Conservation (phyloP, 2,329 filamentous ascomycete species). For the Aspergillus calidoustus region DNA sequence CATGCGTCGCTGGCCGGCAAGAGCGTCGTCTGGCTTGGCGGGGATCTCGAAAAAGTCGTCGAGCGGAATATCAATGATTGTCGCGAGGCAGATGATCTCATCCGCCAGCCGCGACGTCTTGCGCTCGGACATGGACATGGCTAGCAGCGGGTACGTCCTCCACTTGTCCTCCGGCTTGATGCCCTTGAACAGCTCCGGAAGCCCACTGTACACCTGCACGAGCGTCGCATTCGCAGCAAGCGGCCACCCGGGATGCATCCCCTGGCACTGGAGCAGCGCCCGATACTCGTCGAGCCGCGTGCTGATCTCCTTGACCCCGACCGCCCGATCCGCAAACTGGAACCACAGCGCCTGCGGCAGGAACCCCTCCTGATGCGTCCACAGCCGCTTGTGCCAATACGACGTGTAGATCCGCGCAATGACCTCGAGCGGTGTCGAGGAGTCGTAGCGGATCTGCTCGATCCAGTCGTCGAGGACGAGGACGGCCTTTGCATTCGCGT, state of each 20-base stretch:
- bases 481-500: slow-evolving; percentile 18
- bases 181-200: not conserved
- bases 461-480: slow-evolving; percentile 27
- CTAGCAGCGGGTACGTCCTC: slow-evolving; percentile 13
- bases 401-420: slow-evolving; percentile 20
- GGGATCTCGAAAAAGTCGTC: not conserved
- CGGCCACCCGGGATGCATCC: slow-evolving; percentile 2
- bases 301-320: not conserved
- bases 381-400: slow-evolving; percentile 22
- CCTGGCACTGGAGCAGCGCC: not conserved
- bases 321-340: slow-evolving; percentile 18
- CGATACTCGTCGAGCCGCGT: not conserved
- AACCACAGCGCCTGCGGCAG: slow-evolving; percentile 15
- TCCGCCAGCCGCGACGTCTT: slow-evolving; percentile 19
- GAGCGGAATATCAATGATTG: slow-evolving; percentile 14
- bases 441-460: slow-evolving; percentile 14
- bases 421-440: slow-evolving; percentile 13
- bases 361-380: slow-evolving; percentile 26
- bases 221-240: not conserved
- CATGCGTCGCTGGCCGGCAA: slow-evolving; percentile 8
- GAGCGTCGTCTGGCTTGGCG: not conserved
- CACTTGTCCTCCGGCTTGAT: slow-evolving; percentile 1
- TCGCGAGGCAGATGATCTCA: slow-evolving; percentile 20
- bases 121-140: slow-evolving; percentile 16
- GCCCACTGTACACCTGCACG: not conserved